Conservation (phyloP, 2,329 filamentous ascomycete genomes). For the Stagonosporopsis chrysanthemi region DNA sequence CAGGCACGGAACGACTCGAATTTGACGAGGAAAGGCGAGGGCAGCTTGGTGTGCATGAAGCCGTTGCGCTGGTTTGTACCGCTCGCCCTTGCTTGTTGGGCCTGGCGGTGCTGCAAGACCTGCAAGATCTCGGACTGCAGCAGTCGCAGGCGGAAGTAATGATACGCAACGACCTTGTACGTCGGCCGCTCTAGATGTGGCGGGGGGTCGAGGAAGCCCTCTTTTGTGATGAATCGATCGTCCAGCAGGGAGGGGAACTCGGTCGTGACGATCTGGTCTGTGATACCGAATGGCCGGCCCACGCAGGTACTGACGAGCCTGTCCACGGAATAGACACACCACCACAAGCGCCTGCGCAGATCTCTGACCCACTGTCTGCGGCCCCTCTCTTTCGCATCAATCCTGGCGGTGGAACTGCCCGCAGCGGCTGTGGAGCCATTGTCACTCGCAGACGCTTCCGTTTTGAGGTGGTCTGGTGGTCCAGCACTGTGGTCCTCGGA, state of each 20-base stretch:
- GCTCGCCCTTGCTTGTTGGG: constrained; percentile 74
- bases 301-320: constrained; percentile 95
- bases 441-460: constrained; percentile 42
- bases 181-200: constrained; percentile 69
- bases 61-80: constrained; percentile 71
- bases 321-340: constrained; percentile 96
- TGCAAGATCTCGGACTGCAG: constrained; percentile 95
- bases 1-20: constrained; percentile 89
- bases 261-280: constrained; percentile 95
- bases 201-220: constrained; percentile 72
- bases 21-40: constrained; percentile 82
- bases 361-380: constrained; percentile 86
- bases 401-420: constrained; percentile 35
- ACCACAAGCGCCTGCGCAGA: constrained; percentile 86
- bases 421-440: constrained; percentile 22
- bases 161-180: constrained; percentile 89
- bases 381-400: constrained; percentile 66
- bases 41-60: constrained; percentile 78
- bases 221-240: constrained; percentile 84
- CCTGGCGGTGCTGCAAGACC: constrained; percentile 90
- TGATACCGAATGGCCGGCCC: constrained; percentile 86
- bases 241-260: constrained; percentile 91
- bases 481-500: constrained; percentile 38
- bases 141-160: constrained; percentile 88
- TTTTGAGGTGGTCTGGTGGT: constrained; percentile 25